phyloP scores from a whole-genome alignment of 78 protist species.

The Dictyostelium firmibasis region DNA sequence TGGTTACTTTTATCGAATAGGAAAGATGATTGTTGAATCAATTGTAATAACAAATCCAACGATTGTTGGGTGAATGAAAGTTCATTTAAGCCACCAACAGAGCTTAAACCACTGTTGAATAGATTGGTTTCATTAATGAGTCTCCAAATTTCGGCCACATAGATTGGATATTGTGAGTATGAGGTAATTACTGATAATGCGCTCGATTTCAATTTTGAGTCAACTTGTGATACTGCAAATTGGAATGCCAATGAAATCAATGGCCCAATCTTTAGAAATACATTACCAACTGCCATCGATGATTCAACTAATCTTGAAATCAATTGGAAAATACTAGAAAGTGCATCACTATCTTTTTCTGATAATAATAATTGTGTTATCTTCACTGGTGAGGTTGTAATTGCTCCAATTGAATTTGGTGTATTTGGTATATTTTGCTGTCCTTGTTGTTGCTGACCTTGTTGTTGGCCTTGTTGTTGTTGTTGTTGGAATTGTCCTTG shows the following conservation, averaged over 20 bases:
- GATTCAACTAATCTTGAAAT: conserved; percentile 14
- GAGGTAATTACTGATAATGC: conserved; percentile 32
- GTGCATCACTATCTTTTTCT: conserved; percentile 30
- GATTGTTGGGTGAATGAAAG: conserved; percentile 33
- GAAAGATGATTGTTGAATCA: conserved; percentile 25
- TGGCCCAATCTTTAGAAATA: background rate
- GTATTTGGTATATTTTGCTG: background rate
- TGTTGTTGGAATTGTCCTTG: background rate
- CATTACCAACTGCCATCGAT: conserved; percentile 5
- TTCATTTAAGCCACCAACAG: background rate
- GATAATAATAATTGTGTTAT: background rate
- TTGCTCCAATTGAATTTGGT: background rate
- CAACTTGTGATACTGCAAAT: conserved; percentile 1
- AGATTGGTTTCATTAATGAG: conserved; percentile 11
- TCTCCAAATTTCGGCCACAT: conserved; percentile 29
- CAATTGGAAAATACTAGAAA: conserved; percentile 11
- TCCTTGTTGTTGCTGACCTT: too few relatives aligned
- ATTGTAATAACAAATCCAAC: conserved; percentile 1
- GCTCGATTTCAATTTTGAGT: conserved; percentile 6
- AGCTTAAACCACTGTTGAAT: background rate
- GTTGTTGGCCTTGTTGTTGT: too few relatives aligned
- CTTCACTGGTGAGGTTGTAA: background rate
- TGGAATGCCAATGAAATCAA: background rate
- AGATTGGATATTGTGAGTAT: background rate
- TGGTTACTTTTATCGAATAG: background rate